Evolutionary conservation across 768 basidiomycete species (phyloP), one percentile per base, ranked within the genome.

Genomic region (Leccinum arenicola): DNA sequence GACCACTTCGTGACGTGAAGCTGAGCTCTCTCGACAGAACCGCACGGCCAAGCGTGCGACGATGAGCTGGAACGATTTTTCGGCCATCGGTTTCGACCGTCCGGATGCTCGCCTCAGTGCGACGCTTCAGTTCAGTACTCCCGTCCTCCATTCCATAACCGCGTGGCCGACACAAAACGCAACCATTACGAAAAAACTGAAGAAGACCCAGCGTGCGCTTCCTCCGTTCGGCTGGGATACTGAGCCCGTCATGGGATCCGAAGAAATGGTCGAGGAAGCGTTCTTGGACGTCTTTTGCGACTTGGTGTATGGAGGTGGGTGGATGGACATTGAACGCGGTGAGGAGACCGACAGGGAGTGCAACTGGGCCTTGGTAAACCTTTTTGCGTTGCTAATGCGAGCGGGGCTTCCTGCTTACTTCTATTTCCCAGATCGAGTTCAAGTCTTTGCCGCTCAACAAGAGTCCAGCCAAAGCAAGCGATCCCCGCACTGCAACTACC

Each of bases 201-300:
- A 91, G 73, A 96, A 95, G 75, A 80, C 85, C 4, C 89, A 93
- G 67, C 66, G 67, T 40, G 64, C 82, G 1, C 78, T 96, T 23
- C 93, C 93, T 2, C 76, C 87, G 1, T 99, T 99, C 69, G 88
- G 92, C 0, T 96, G 94, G 91, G 93, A 97, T 68, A 96, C 92
- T 0, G 87, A 88, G 45, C 91, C 94, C 0, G 85, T 91, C 19
- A 75, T 87, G 59, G 92, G 89, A 6, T 74, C 76, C 10, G 89
- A 93, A 64, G 91, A 91, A 67, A 81, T 93, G 56, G 79, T 98
- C 45, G 96, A 99, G 69, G 93, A 94, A 72, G 82, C 89, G 1
- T 98, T 98, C 71, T 67, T 98, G 29, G 93, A 91, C 59, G 89
- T 91, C 15, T 93, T 91, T 67, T 90, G 88, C 63, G 90, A 92